phyloP scores from a whole-genome alignment of 441 rosid genomes.

The Arabidopsis hybrid region DNA sequence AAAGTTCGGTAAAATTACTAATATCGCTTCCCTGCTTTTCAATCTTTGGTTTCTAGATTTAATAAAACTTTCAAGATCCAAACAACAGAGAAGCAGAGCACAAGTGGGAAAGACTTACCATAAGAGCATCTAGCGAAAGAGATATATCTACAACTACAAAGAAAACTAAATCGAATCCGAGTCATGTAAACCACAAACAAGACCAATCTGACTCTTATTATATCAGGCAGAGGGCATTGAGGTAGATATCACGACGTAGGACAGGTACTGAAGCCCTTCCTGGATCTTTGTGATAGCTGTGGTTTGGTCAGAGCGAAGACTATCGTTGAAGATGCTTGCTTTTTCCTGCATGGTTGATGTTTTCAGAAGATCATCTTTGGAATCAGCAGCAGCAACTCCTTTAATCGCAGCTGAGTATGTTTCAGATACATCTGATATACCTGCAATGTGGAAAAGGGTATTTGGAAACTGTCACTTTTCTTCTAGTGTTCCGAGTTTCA shows the following conservation, averaged over 20 bases:
- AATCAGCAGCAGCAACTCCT: slow-evolving; percentile 59
- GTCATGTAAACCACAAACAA: slow-evolving; percentile 6
- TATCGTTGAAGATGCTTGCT: slow-evolving; percentile 68
- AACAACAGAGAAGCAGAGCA: slow-evolving; percentile 32
- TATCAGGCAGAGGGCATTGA: slow-evolving; percentile 77
- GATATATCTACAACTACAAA: slow-evolving; percentile 44
- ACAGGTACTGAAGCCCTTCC: slow-evolving; percentile 82
- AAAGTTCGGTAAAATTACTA: background rate
- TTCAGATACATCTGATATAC: slow-evolving; percentile 90
- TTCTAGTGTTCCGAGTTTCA: background rate
- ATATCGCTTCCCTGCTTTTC: slow-evolving; percentile 23
- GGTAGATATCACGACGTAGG: slow-evolving; percentile 74
- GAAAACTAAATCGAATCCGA: background rate
- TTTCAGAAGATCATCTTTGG: slow-evolving; percentile 55
- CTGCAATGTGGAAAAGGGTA: slow-evolving; percentile 47
- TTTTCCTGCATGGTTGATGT: slow-evolving; percentile 68
- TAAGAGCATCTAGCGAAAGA: slow-evolving; percentile 18
- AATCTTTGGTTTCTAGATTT: slow-evolving; percentile 21
- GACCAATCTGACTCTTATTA: slow-evolving; percentile 32
- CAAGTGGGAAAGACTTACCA: slow-evolving; percentile 18
- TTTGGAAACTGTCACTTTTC: background rate
- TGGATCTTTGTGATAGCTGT: slow-evolving; percentile 78
- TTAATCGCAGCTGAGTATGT: slow-evolving; percentile 77
- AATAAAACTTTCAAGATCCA: slow-evolving; percentile 31
- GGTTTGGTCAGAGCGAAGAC: slow-evolving; percentile 60